Evolutionary conservation across 768 basidiomycete genomes (phyloP), one percentile per base, ranked within the genome.

Genomic region (Termitomyces sp.): DNA sequence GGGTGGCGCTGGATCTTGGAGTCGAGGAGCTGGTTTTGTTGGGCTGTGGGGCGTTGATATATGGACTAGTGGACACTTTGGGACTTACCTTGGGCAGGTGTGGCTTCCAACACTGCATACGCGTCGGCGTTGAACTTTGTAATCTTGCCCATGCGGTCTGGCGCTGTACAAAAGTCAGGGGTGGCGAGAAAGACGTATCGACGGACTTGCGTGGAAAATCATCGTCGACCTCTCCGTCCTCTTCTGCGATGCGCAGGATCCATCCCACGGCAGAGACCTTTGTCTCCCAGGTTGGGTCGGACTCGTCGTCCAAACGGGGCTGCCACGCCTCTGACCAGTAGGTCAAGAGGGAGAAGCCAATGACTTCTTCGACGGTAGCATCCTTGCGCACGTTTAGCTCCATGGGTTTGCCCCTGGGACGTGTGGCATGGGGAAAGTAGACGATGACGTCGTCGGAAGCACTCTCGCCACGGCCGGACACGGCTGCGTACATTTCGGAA

Each of bases 151-250:
- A 86, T 86, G 22, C 97, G 79, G 69, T 98, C 97, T 9, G 95
- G 90, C 0, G 96, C 96, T 96, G 62, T n/a, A 44, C 2, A 31
- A 55, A 56, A 9, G 58, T 58, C 62, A 60, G 32, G 31, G 22
- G 46, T 22, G 16, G 34, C 2, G 43, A 43, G 32, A 22, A 18
- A 47, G 55, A 31, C n/a, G n/a, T n/a, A 41, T 24, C 13, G n/a
- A 31, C 44, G 20, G 49, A 53, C 60, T 8, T 51, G 96, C 95
- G 90, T 24, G 96, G 97, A 67, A 95, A 98, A 74, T 99, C 97
- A 69, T 98, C 97, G 68, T 99, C 97, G 0, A 98, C 93, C 70
- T 98, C 96, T 16, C 97, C 97, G 69, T 98, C 95, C 46, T 94
- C 92, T 65, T 99, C 97, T 1, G 94, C 91, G 55, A 98, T 94